phyloP scores from a whole-genome alignment of 495 filamentous ascomycete genomes.

The Polyplosphaeria fusca region DNA sequence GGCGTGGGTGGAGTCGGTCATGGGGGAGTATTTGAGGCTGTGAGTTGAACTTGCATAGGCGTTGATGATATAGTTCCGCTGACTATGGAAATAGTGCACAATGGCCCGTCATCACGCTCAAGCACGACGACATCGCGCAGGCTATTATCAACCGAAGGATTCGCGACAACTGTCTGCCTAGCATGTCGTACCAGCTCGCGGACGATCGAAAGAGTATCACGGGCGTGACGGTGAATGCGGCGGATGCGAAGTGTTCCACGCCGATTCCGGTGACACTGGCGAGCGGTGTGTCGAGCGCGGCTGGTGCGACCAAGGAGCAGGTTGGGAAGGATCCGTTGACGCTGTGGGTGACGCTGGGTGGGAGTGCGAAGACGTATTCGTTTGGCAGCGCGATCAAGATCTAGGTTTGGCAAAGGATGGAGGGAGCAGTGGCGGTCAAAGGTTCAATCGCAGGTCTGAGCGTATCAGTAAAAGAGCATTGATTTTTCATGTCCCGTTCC shows the following conservation, averaged over 20 bases:
- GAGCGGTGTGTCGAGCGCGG: conserved; percentile 37
- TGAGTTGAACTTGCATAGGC: conserved; percentile 13
- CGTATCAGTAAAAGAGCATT: no score
- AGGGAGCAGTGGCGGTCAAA: no score
- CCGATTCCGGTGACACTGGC: conserved; percentile 59
- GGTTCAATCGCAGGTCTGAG: no score
- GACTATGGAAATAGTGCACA: conserved; percentile 34
- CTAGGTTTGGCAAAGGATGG: no score
- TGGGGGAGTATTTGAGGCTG: conserved; percentile 56
- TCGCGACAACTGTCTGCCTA: conserved; percentile 54
- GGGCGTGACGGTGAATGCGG: conserved; percentile 51
- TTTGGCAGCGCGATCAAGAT: conserved; percentile 31
- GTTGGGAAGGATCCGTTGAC: conserved; percentile 58
- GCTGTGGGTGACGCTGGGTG: conserved; percentile 55
- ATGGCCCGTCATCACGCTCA: conserved; percentile 57
- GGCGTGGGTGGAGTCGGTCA: conserved; percentile 59
- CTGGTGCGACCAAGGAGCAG: conserved; percentile 51
- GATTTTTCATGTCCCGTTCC: no score
- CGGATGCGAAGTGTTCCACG: conserved; percentile 50
- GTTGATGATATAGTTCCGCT: no score
- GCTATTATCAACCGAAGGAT: conserved; percentile 51
- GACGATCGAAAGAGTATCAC: conserved; percentile 46
- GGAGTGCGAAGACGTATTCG: conserved; percentile 51
- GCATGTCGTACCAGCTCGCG: conserved; percentile 47
- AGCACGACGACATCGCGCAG: conserved; percentile 55